A percentile compares a stretch with the other conserved stretches of the same genome.
These are phyloP conservation scores for Daldinia decipiens DNA, from an alignment of 495 filamentous ascomycete genomes.

Conservation along the genomic window DNA sequence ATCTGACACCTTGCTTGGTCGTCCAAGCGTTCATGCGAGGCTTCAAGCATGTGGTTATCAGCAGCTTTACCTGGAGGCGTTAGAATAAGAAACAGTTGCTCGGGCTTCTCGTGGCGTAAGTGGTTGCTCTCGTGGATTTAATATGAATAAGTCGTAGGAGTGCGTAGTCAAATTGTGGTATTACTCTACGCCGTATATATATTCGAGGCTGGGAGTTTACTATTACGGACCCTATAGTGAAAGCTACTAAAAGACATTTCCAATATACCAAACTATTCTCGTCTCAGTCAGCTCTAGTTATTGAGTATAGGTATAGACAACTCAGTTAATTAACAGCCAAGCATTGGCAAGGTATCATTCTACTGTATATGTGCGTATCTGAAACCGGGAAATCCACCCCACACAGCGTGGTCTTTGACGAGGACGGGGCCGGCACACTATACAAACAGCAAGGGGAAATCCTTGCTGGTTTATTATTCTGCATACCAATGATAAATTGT, in stretches of 20 bases:
- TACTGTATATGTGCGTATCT: neutral
- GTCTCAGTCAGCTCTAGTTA: neutral
- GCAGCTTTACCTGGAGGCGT: neutral
- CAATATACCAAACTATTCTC: too few relatives aligned
- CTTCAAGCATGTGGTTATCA: neutral
- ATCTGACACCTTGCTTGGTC: neutral
- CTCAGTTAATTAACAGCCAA: neutral
- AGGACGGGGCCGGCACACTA: neutral
- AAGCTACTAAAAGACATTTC: too few relatives aligned
- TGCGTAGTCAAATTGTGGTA: too few relatives aligned
- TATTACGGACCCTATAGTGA: too few relatives aligned
- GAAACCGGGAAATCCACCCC: slow-evolving; percentile 10
- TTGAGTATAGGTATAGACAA: neutral
- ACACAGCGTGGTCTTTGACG: neutral
- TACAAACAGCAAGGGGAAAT: neutral
- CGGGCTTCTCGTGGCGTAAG: too few relatives aligned
- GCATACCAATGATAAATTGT: too few relatives aligned
- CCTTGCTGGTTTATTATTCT: neutral
- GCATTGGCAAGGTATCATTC: neutral
- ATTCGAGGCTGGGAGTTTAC: too few relatives aligned
- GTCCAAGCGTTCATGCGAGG: neutral
- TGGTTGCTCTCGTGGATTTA: too few relatives aligned
- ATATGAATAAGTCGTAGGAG: too few relatives aligned
- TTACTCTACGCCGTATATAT: too few relatives aligned
- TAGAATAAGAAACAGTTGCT: too few relatives aligned